phyloP scores from a whole-genome alignment of 2,329 filamentous ascomycete species.

The Grosmannia serpens region DNA sequence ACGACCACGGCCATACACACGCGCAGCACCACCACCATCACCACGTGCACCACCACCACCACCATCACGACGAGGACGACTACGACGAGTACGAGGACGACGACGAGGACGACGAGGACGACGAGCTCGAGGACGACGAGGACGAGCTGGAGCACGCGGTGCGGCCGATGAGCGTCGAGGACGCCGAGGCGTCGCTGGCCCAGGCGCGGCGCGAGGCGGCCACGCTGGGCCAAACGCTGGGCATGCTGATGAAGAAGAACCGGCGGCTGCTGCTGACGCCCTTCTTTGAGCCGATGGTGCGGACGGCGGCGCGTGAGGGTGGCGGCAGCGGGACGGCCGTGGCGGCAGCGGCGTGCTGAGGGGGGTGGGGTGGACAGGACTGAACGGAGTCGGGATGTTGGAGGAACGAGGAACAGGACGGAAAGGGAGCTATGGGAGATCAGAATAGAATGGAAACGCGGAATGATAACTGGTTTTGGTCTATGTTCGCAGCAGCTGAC shows the following conservation, averaged over 20 bases:
- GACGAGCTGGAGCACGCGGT: slow-evolving; percentile 21
- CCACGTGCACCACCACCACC: not conserved
- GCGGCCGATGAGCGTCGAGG: slow-evolving; percentile 49
- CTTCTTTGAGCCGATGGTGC: not conserved
- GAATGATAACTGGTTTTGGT: no score
- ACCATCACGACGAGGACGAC: not conserved
- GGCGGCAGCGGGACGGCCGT: not conserved
- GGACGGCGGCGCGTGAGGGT: not conserved
- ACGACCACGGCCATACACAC: not conserved
- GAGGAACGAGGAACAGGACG: not conserved
- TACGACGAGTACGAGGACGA: not conserved
- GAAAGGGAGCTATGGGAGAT: not conserved
- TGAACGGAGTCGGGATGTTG: not conserved
- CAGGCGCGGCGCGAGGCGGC: slow-evolving; percentile 48
- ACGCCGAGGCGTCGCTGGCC: slow-evolving; percentile 45
- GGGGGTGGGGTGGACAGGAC: no score
- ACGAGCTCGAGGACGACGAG: slow-evolving; percentile 12
- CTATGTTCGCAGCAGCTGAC: no score
- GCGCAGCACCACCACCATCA: not conserved
- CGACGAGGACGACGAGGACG: slow-evolving; percentile 8
- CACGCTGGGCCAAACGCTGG: slow-evolving; percentile 36
- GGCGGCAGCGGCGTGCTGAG: not conserved
- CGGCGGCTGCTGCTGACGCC: slow-evolving; percentile 32
- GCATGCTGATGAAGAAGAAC: slow-evolving; percentile 49
- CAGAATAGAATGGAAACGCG: not conserved